These are phyloP conservation scores for Podaxis sp. DNA, from an alignment of 768 basidiomycete species.

Conservation along the genomic window DNA sequence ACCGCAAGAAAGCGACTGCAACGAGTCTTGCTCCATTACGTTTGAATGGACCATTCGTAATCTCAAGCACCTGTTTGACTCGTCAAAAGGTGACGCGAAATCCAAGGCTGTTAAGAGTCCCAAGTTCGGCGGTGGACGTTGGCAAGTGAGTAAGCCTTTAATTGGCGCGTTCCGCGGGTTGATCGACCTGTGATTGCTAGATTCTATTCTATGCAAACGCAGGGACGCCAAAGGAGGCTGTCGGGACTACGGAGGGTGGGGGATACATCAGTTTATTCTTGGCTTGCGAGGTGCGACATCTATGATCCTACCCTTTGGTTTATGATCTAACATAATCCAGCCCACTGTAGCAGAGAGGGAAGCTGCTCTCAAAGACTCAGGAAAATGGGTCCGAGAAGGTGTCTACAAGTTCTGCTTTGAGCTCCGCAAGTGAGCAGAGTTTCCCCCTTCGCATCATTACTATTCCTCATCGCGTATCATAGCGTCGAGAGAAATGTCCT, in stretches of 20 bases:
- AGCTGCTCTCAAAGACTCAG: slow-evolving; percentile 50
- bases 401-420: slow-evolving; percentile 87
- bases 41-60: slow-evolving; percentile 81
- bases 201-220: slow-evolving; percentile 86
- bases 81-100: slow-evolving; percentile 75
- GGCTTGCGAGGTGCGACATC: slow-evolving; percentile 68
- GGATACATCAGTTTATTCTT: slow-evolving; percentile 75
- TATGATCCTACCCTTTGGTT: neutral
- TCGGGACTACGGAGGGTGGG: slow-evolving; percentile 40
- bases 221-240: slow-evolving; percentile 52
- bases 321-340: slow-evolving; percentile 32
- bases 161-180: neutral
- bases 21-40: slow-evolving; percentile 55
- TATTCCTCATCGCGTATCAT: slow-evolving; percentile 3
- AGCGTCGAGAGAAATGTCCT: slow-evolving; percentile 45
- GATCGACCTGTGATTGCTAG: slow-evolving; percentile 32
- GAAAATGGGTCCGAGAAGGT: slow-evolving; percentile 85
- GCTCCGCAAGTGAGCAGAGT: slow-evolving; percentile 56
- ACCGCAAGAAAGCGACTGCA: slow-evolving; percentile 32
- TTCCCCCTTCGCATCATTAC: neutral
- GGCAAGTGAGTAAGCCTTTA: slow-evolving; percentile 52
- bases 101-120: slow-evolving; percentile 76
- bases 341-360: slow-evolving; percentile 80
- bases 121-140: slow-evolving; percentile 73
- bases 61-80: slow-evolving; percentile 73